phyloP scores from a whole-genome alignment of 768 basidiomycete genomes.

The Leccinum variicolor region DNA sequence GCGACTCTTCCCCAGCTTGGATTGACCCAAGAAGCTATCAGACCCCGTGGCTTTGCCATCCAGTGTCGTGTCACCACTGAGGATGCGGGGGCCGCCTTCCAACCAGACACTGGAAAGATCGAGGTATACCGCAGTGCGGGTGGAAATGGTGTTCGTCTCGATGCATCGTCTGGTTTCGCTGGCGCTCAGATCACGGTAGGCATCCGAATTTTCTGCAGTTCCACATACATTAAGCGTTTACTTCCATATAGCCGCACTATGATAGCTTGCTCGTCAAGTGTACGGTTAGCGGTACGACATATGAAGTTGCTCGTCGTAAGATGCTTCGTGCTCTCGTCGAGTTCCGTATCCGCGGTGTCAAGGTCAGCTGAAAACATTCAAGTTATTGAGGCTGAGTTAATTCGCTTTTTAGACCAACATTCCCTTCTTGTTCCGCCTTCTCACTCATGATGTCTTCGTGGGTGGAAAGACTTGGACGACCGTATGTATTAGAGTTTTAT shows the following conservation, averaged over 20 bases:
- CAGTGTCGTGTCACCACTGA: constrained; percentile 99
- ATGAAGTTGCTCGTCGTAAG: constrained; percentile 97
- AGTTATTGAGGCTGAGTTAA: background rate
- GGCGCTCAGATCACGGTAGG: constrained; percentile 96
- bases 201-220: constrained; percentile 1
- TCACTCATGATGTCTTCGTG: constrained; percentile 96
- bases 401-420: constrained; percentile 78
- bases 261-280: constrained; percentile 98
- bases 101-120: constrained; percentile 98
- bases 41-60: constrained; percentile 94
- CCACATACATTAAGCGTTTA: constrained; percentile 1
- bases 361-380: constrained; percentile 43
- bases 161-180: constrained; percentile 96
- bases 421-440: constrained; percentile 96
- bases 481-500: constrained; percentile 34
- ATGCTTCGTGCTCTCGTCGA: constrained; percentile 99
- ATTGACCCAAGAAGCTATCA: constrained; percentile 92
- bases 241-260: constrained; percentile 76
- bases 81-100: constrained; percentile 88
- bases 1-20: constrained; percentile 94
- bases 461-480: constrained; percentile 99
- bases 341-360: constrained; percentile 98
- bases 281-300: constrained; percentile 93
- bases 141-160: constrained; percentile 96
- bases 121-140: constrained; percentile 99